A percentile compares a stretch with the other conserved stretches of the same genome.
Evolutionary conservation across 345 rosid genomes (phyloP).

Genomic region (Eucalyptus shirleyi): DNA sequence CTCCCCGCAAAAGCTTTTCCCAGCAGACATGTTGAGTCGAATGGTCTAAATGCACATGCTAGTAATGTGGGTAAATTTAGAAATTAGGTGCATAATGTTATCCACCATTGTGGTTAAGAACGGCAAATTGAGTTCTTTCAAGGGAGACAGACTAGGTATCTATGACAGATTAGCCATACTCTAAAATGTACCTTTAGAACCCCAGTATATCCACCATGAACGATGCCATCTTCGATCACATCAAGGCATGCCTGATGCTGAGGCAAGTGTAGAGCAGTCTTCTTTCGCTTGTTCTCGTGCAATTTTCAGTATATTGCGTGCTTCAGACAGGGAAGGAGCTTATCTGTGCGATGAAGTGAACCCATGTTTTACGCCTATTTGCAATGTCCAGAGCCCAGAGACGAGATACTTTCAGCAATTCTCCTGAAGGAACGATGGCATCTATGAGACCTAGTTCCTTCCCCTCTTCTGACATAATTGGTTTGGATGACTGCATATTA

Average conservation of each 20-base stretch:
- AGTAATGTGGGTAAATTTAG: not conserved
- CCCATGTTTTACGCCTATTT: constrained; percentile 60
- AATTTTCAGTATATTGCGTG: constrained; percentile 40
- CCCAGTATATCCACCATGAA: constrained; percentile 89
- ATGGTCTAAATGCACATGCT: not conserved
- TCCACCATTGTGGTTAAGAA: not conserved
- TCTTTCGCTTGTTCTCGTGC: constrained; percentile 65
- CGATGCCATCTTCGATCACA: constrained; percentile 81
- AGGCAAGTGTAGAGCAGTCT: constrained; percentile 76
- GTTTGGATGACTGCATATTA: constrained; percentile 61
- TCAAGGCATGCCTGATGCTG: constrained; percentile 85
- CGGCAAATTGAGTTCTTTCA: not conserved
- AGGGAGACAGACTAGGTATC: not conserved
- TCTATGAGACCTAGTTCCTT: constrained; percentile 75
- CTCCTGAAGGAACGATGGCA: constrained; percentile 61
- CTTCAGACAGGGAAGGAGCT: constrained; percentile 79
- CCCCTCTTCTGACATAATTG: constrained; percentile 83
- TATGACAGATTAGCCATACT: not conserved
- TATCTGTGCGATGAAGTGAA: constrained; percentile 83
- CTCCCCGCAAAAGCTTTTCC: not conserved
- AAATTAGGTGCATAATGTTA: not conserved
- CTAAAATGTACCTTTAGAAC: constrained; percentile 53
- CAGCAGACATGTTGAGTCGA: not conserved
- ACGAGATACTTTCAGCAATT: constrained; percentile 63
- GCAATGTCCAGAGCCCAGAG: constrained; percentile 84